Conservation (phyloP, 208 protist genomes). For the Trypanosomatidae sp. region DNA sequence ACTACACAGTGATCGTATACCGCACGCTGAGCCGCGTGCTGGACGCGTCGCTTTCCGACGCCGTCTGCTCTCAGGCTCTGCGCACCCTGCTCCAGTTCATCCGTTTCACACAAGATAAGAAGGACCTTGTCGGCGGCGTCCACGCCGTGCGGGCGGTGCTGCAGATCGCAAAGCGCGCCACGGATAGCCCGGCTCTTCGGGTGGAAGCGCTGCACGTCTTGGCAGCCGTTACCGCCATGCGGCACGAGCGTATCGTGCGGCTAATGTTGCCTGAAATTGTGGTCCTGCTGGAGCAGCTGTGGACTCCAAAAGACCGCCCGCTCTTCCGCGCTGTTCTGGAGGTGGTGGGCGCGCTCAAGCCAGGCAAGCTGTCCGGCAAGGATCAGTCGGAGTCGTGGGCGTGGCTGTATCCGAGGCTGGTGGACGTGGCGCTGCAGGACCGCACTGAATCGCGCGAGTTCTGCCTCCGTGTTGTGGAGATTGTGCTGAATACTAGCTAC, state of each 20-base stretch:
- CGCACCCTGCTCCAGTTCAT: slow-evolving; percentile 88
- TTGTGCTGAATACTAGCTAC: slow-evolving; percentile 84
- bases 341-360: slow-evolving; percentile 87
- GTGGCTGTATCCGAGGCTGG: slow-evolving; percentile 90
- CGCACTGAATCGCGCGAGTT: slow-evolving; percentile 84
- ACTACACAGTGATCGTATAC: slow-evolving; percentile 93
- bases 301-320: slow-evolving; percentile 73
- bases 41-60: slow-evolving; percentile 79
- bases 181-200: slow-evolving; percentile 74
- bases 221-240: slow-evolving; percentile 75
- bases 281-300: slow-evolving; percentile 87
- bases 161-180: slow-evolving; percentile 72
- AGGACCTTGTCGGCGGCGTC: slow-evolving; percentile 79
- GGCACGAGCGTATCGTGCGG: slow-evolving; percentile 83
- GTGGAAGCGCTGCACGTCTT: slow-evolving; percentile 88
- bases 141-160: slow-evolving; percentile 83
- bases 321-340: slow-evolving; percentile 86
- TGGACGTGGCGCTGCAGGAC: slow-evolving; percentile 89
- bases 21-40: slow-evolving; percentile 87
- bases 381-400: slow-evolving; percentile 91
- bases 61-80: slow-evolving; percentile 81
- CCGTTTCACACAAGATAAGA: slow-evolving; percentile 75
- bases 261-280: slow-evolving; percentile 89
- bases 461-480: slow-evolving; percentile 86
- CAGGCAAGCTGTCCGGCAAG: slow-evolving; percentile 87